Conservation (phyloP, 2,329 filamentous ascomycete species). For the Ceratocystiopsis brevicomis region DNA sequence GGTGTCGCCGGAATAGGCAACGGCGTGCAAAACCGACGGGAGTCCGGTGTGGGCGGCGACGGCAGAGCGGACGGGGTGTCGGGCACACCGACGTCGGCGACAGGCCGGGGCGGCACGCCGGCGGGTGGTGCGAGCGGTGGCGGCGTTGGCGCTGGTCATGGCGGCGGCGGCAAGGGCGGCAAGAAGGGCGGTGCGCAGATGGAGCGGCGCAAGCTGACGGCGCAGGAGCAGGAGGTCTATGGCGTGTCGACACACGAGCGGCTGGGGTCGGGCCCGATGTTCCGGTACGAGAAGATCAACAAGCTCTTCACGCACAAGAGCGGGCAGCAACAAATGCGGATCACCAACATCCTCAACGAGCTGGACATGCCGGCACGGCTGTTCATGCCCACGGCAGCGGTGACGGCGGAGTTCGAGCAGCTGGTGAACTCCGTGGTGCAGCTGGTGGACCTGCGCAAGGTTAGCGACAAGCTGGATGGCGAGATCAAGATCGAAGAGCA, state of each 20-base stretch:
- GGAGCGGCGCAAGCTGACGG: constrained; percentile 50
- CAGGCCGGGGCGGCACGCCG: constrained; percentile 11
- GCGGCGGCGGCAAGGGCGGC: constrained; percentile 14
- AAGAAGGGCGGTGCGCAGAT: constrained; percentile 32
- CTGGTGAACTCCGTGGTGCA: constrained; percentile 48
- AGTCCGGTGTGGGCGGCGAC: constrained; percentile 26
- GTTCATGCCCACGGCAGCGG: constrained; percentile 53
- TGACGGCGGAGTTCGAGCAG: constrained; percentile 52
- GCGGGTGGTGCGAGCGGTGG: constrained; percentile 5
- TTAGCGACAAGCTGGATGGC: constrained; percentile 55
- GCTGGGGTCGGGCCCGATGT: constrained; percentile 67
- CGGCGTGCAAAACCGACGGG: constrained; percentile 20
- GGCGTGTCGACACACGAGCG: constrained; percentile 77
- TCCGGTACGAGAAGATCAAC: constrained; percentile 67
- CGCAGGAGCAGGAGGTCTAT: constrained; percentile 60
- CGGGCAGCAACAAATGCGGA: constrained; percentile 55
- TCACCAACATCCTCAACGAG: constrained; percentile 52
- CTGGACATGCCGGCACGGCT: constrained; percentile 52
- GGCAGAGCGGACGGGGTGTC: constrained; percentile 11
- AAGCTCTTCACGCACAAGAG: constrained; percentile 64
- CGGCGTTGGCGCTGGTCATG: not conserved
- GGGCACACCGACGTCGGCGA: constrained; percentile 20
- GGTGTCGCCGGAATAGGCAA: no score
- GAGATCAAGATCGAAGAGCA: constrained; percentile 45
- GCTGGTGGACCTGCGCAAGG: constrained; percentile 55